Evolutionary conservation across 2,329 filamentous ascomycete genomes (phyloP).

Genomic region (Neonectria faginata): DNA sequence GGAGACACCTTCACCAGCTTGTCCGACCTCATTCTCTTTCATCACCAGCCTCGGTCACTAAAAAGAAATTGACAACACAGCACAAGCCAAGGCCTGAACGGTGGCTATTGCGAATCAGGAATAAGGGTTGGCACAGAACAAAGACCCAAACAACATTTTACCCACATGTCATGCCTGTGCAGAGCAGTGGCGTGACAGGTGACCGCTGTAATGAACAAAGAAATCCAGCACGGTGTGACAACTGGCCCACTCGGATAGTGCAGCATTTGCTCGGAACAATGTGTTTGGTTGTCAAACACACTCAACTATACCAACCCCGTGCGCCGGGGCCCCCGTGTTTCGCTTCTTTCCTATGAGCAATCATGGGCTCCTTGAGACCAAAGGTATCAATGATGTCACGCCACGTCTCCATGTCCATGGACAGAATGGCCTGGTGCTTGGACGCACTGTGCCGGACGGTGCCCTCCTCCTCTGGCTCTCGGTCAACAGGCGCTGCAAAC

Average conservation of each 20-base stretch:
- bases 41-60: background rate
- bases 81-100: background rate
- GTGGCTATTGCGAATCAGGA: background rate
- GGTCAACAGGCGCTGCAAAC: conserved; percentile 50
- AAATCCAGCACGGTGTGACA: background rate
- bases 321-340: conserved; percentile 63
- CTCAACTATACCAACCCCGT: conserved; percentile 74
- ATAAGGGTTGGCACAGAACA: conserved; percentile 1
- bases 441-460: conserved; percentile 63
- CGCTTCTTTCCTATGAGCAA: conserved; percentile 80
- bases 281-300: background rate
- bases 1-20: background rate
- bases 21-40: conserved; percentile 3
- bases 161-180: background rate
- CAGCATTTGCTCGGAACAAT: background rate
- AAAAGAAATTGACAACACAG: background rate
- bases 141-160: background rate
- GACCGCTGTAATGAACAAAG: background rate
- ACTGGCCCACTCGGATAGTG: background rate
- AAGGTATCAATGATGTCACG: conserved; percentile 80
- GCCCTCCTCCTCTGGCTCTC: conserved; percentile 61
- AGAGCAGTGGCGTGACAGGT: background rate
- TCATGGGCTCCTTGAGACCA: conserved; percentile 82
- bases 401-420: conserved; percentile 89
- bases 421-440: conserved; percentile 88